These are phyloP conservation scores for Capsicum rhomboideum DNA, from an alignment of 257 asterid species.

Conservation along the genomic window DNA sequence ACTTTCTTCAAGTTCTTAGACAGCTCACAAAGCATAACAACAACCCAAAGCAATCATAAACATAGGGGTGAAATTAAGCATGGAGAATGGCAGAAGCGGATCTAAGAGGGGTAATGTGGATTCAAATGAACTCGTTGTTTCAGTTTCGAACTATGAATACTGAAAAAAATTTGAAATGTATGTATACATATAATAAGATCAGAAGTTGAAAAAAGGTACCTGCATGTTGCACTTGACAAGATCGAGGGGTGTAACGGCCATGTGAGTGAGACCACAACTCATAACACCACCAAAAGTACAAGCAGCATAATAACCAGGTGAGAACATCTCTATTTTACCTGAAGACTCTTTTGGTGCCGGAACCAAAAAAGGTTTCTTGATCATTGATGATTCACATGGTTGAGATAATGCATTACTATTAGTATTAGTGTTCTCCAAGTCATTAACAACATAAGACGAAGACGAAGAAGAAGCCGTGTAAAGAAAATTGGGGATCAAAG, in stretches of 20 bases:
- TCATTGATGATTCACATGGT: neutral
- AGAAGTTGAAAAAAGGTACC: too few relatives aligned
- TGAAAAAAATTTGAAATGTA: too few relatives aligned
- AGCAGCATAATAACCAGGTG: constrained; percentile 58
- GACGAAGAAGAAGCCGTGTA: constrained; percentile 11
- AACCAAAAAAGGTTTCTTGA: constrained; percentile 22
- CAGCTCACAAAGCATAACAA: neutral
- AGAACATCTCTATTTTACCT: constrained; percentile 50
- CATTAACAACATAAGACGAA: neutral
- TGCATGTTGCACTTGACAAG: constrained; percentile 92
- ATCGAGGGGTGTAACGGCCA: constrained; percentile 80
- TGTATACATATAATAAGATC: too few relatives aligned
- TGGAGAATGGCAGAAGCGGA: neutral
- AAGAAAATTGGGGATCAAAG: constrained; percentile 21
- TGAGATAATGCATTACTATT: neutral
- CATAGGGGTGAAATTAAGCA: neutral
- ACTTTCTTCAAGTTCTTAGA: neutral
- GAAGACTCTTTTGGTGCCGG: constrained; percentile 55
- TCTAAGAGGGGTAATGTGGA: neutral
- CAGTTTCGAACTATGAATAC: neutral
- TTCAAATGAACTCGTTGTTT: neutral
- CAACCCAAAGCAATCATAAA: neutral
- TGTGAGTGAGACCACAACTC: constrained; percentile 74
- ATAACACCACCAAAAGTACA: constrained; percentile 55
- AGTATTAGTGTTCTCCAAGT: neutral